phyloP scores from a whole-genome alignment of 2,329 filamentous ascomycete species.

The Colletotrichum tropicicola region DNA sequence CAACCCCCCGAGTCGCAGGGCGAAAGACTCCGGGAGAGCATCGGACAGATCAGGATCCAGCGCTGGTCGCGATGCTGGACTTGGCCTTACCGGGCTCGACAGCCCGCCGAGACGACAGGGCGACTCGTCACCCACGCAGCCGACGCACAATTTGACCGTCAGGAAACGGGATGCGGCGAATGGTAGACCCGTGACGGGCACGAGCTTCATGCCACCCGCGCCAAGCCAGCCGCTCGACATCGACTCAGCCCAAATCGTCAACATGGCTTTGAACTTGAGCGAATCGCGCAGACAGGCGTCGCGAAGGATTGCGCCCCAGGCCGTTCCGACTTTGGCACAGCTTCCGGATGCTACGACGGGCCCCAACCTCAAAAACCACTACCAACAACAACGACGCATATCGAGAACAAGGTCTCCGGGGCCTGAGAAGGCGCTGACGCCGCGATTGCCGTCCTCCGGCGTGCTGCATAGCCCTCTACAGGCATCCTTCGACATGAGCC shows the following conservation, averaged over 20 bases:
- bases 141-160: conserved; percentile 15
- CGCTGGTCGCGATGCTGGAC: conserved; percentile 19
- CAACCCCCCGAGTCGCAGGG: conserved; percentile 29
- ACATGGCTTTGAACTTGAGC: conserved; percentile 88
- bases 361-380: conserved; percentile 71
- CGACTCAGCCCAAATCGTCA: conserved; percentile 90
- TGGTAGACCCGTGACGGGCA: conserved; percentile 30
- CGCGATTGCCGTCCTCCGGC: conserved; percentile 50
- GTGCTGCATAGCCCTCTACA: conserved; percentile 56
- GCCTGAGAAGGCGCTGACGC: conserved; percentile 52
- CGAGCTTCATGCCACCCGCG: conserved; percentile 31
- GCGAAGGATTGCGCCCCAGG: conserved; percentile 63
- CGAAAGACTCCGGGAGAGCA: conserved; percentile 11
- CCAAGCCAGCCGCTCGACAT: conserved; percentile 60
- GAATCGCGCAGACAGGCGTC: conserved; percentile 77
- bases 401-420: conserved; percentile 71
- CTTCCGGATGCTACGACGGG: conserved; percentile 61
- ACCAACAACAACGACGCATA: conserved; percentile 74
- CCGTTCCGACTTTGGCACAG: conserved; percentile 60
- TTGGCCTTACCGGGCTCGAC: not conserved
- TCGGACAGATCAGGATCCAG: conserved; percentile 23
- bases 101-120: conserved; percentile 8
- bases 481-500: conserved; percentile 51
- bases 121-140: conserved; percentile 12
- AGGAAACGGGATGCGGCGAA: conserved; percentile 31